Percentiles rank a stretch among this genome's conserved stretches.
These are phyloP conservation scores for Sarocladium kiliense DNA, from an alignment of 2,329 filamentous ascomycete species.

Conservation along the genomic window DNA sequence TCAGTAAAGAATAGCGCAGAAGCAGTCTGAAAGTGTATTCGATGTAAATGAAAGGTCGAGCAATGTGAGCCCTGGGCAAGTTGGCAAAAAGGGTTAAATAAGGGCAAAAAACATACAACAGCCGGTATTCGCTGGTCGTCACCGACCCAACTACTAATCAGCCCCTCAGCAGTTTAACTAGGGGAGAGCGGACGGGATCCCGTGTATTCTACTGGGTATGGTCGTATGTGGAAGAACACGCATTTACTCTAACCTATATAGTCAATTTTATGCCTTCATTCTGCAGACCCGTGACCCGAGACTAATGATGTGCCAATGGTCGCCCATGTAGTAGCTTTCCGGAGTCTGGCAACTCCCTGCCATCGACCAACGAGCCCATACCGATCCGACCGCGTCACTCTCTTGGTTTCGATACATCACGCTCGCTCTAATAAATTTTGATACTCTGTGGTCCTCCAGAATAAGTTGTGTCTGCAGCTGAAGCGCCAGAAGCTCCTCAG, in stretches of 20 bases:
- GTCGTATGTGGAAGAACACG: background rate
- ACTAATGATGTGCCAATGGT: too few species aligned
- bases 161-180: constrained; percentile 2
- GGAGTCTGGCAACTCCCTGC: background rate
- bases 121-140: constrained; percentile 3
- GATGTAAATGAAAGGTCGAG: too few species aligned
- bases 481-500: background rate
- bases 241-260: background rate
- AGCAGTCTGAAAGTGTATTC: too few species aligned
- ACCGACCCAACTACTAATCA: constrained; percentile 5
- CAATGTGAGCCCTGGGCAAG: background rate
- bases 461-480: background rate
- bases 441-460: too few species aligned
- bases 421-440: background rate
- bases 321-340: too few species aligned
- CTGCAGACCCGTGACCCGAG: background rate
- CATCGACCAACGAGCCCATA: background rate
- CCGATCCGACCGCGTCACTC: constrained; percentile 2
- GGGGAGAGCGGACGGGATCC: constrained; percentile 3
- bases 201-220: background rate
- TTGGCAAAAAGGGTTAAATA: background rate
- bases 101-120: constrained; percentile 4
- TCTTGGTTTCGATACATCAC: background rate
- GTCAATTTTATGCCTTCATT: background rate
- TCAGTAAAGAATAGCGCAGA: too few species aligned